These are phyloP conservation scores for Colletotrichum lentis DNA, from an alignment of 2,329 filamentous ascomycete species.

Conservation along the genomic window DNA sequence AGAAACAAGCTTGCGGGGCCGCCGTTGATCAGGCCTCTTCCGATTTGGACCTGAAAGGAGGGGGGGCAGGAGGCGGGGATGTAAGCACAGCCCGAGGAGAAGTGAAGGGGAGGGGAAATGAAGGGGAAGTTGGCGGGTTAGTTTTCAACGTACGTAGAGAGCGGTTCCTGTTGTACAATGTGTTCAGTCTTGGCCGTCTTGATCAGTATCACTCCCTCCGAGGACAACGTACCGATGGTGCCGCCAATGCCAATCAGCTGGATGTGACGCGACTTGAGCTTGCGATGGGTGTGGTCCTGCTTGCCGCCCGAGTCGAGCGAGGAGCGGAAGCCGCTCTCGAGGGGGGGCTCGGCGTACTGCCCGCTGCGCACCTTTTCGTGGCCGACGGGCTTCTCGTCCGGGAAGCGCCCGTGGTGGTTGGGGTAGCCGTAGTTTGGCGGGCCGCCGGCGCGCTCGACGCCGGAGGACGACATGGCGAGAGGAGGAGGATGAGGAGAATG, in stretches of 20 bases:
- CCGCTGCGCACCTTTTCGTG: constrained; percentile 26
- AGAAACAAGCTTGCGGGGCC: constrained; percentile 67
- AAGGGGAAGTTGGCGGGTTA: not conserved
- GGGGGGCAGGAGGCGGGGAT: constrained; percentile 19
- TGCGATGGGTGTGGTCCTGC: constrained; percentile 58
- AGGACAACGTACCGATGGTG: constrained; percentile 69
- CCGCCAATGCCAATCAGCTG: constrained; percentile 70
- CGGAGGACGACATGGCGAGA: constrained; percentile 40
- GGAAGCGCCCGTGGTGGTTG: constrained; percentile 6
- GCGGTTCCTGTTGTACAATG: constrained; percentile 26
- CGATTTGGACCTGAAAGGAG: constrained; percentile 59
- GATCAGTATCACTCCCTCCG: constrained; percentile 46
- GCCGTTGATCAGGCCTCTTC: constrained; percentile 64
- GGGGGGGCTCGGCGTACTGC: constrained; percentile 20
- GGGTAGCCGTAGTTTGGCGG: constrained; percentile 25
- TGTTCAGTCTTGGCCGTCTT: not conserved
- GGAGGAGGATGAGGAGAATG: not conserved
- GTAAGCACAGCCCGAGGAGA: not conserved
- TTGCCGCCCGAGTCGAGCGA: constrained; percentile 33
- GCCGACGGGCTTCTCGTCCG: constrained; percentile 31
- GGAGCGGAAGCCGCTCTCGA: constrained; percentile 27
- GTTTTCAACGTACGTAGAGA: constrained; percentile 31
- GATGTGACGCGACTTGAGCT: constrained; percentile 64
- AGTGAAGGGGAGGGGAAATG: no score
- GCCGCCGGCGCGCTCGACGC: constrained; percentile 37